phyloP scores from a whole-genome alignment of 106 monocot genomes.

The Phalaenopsis equestris region DNA sequence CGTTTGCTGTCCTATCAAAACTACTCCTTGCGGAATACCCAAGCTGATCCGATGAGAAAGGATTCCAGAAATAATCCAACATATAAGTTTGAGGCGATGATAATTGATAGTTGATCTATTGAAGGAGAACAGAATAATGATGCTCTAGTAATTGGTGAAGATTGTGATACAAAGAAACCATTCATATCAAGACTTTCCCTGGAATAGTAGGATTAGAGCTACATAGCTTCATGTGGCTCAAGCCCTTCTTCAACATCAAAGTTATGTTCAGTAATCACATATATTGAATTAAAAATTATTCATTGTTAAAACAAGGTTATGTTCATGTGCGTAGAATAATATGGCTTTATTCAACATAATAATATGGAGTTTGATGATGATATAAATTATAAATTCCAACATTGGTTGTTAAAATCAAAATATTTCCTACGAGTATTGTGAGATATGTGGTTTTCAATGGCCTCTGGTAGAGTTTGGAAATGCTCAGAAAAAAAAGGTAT shows the following conservation, averaged over 20 bases:
- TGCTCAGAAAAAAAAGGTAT: too few relatives aligned
- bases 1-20: constrained; percentile 15
- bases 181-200: constrained; percentile 28
- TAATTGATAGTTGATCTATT: constrained; percentile 35
- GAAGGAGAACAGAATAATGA: constrained; percentile 37
- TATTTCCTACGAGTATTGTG: too few relatives aligned
- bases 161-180: constrained; percentile 31
- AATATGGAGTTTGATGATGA: too few relatives aligned
- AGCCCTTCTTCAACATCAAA: constrained; percentile 47
- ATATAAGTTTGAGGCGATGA: constrained; percentile 37
- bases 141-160: constrained; percentile 19
- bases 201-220: constrained; percentile 36
- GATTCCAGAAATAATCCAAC: constrained; percentile 79
- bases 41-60: constrained; percentile 47
- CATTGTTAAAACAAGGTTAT: too few relatives aligned
- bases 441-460: too few relatives aligned
- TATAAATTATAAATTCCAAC: too few relatives aligned
- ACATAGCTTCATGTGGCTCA: constrained; percentile 33
- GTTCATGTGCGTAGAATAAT: too few relatives aligned
- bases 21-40: constrained; percentile 19
- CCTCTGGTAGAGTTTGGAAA: too few relatives aligned
- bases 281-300: too few relatives aligned
- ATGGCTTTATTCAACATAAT: too few relatives aligned
- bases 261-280: too few relatives aligned
- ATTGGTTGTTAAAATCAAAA: too few relatives aligned